Evolutionary conservation across 306 rosid genomes (phyloP).

Genomic region (Casuarina equisetifolia): DNA sequence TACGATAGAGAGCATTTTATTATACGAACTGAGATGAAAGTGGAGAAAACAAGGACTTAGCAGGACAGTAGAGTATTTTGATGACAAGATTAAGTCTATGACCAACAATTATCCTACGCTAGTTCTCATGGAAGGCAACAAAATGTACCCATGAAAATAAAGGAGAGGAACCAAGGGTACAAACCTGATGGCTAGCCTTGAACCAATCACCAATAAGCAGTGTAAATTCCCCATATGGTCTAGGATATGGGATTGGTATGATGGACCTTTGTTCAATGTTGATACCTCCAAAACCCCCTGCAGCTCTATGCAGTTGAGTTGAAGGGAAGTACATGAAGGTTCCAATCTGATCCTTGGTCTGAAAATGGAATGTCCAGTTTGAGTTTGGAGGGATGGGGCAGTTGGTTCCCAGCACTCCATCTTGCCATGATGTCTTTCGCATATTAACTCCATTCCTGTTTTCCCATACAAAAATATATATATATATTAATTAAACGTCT

Average conservation of each 20-base stretch:
- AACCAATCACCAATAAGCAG: conserved; percentile 76
- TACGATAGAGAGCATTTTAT: background rate
- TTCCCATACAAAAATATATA: background rate
- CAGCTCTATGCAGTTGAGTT: conserved; percentile 63
- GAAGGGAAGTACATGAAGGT: conserved; percentile 74
- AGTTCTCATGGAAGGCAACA: too few species aligned
- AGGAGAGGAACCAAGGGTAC: background rate
- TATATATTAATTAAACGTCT: too few species aligned
- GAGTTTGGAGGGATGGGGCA: conserved; percentile 82
- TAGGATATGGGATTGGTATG: conserved; percentile 63
- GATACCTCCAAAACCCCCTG: conserved; percentile 77
- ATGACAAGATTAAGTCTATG: too few species aligned
- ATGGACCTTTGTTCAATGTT: conserved; percentile 63
- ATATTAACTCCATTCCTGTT: conserved; percentile 77
- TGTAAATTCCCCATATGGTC: conserved; percentile 59
- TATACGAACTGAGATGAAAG: too few species aligned
- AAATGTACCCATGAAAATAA: background rate
- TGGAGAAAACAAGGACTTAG: too few species aligned
- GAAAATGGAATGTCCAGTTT: conserved; percentile 88
- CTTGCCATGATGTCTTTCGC: conserved; percentile 78
- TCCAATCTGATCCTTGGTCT: conserved; percentile 82
- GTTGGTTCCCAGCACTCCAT: conserved; percentile 84
- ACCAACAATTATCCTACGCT: too few species aligned
- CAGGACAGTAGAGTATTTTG: too few species aligned
- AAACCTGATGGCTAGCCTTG: conserved; percentile 60